Conservation (phyloP, 129 eudicot species). For the Rutidosis leptorrhynchoides region DNA sequence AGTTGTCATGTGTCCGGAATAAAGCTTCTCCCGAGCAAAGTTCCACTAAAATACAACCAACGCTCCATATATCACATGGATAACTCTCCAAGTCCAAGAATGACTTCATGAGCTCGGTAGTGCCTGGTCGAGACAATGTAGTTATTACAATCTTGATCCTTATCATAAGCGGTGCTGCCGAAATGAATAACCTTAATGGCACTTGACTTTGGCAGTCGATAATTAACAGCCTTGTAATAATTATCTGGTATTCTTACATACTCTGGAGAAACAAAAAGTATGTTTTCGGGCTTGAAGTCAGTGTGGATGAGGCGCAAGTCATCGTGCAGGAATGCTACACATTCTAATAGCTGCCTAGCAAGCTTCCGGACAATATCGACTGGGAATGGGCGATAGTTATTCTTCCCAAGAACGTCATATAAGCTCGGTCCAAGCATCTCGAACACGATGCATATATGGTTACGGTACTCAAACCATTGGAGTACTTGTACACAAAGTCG, state of each 20-base stretch:
- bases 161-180: constrained; percentile 72
- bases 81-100: no score
- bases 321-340: constrained; percentile 91
- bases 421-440: constrained; percentile 97
- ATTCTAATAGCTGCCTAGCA: constrained; percentile 91
- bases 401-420: constrained; percentile 87
- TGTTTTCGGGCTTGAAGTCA: no score
- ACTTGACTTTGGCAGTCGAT: constrained; percentile 78
- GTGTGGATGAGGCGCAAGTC: constrained; percentile 73
- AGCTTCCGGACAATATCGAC: constrained; percentile 84
- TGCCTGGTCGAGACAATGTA: constrained; percentile 78
- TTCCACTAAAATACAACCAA: no score
- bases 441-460: constrained; percentile 96
- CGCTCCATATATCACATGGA: no score
- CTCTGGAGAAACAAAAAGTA: no score
- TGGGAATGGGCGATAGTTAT: constrained; percentile 89
- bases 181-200: constrained; percentile 86
- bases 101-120: constrained; percentile 90
- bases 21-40: no score
- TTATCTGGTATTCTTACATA: no score
- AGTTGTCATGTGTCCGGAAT: constrained; percentile 75
- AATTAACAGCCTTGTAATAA: constrained; percentile 91
- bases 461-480: constrained; percentile 99
- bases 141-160: constrained; percentile 45
- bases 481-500: constrained; percentile 95